Base-by-base conservation (phyloP, 1,139 yeast species). In the Scheffersomyces insectosa region DNA sequence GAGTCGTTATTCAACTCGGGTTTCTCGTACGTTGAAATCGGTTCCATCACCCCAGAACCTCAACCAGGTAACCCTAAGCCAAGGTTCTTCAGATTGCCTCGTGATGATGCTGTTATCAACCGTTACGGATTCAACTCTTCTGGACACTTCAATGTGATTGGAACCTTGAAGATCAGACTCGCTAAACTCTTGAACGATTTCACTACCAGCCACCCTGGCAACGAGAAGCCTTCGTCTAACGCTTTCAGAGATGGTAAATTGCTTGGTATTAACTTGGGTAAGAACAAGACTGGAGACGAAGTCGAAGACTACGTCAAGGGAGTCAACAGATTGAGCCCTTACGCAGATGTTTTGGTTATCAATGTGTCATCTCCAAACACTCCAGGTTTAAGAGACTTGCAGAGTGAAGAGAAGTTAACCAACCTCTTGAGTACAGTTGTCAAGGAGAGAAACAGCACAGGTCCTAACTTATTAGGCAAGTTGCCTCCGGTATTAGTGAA, bases 361-460 rank as follows among this genome's bases (percentile, higher is more conserved):
- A 91, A 91, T 57, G 97, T 91, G n/a, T 89, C 97, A 0, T 87
- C 96, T 39, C 99, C 99, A 47, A 91, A 91, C 62, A 93, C 98
- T 1, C 97, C 98, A 2, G 98, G 98, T 2, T 75, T 91, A 51
- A 80, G 98, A 57, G 89, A 84, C 53, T 76, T 91, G 51, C 99
- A 91, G 68, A 79, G 72, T 47, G 96, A 88, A 56, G 76, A 75
- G 48, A 87, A 85, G 60, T 75, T 91, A 46, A 80, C 89, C 8
- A 73, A 74, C 34, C 70, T 91, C 53, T 73, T 91, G 53, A 68
- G 79, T 3, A 71, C 83, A n/a, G 87, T 85, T 36, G 85, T 84
- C 8, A 59, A 66, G 1, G 85, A 82, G 58, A 75, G 91, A 63
- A 70, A 84, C 49, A 49, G 59, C 0, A 65, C 80, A 37, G 66